Evolutionary conservation across 108 stramenopile genomes (phyloP), one percentile per base, ranked within the genome.

Genomic region (Schizochytrium sp.): DNA sequence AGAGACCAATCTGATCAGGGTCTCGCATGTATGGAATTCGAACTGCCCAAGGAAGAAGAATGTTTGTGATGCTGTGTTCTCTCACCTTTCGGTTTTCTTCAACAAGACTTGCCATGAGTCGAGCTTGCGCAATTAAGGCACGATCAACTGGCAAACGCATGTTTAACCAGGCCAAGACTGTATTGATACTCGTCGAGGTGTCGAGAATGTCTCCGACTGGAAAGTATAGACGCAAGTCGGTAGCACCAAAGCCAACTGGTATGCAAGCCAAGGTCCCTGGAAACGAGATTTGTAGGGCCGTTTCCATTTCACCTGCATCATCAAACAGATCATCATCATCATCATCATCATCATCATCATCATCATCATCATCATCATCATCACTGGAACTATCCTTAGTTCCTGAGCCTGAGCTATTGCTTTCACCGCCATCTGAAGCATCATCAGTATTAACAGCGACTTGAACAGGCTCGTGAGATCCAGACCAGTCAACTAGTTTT

Each of bases 171-270:
- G 76, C 53, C 76, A 10, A n/a, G 76, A 47, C 49, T n/a, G 53
- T 28, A 10, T 83, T 40, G 17, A 55, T n/a, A 5, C 50, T 10
- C 4, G 47, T 50, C 28, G 10, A 10, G 7, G 10, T 10, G 10
- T 83, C 53, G 38, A 83, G 76, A 7, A 83, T 40, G 10, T 83
- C 76, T 5, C 76, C 76, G 10, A 83, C 50, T 38, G 76, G 76
- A 2, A 83, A 83, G 40, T n/a, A 83, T 7, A 69, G 64, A 7
- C 64, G 7, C 8, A 83, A 42, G 47, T 83, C 76, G n/a, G 76
- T 5, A 13, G 76, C 53, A 2, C 76, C 76, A 83, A 83, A 83
- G 50, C 55, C 76, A 7, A 83, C 53, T 53, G 76, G 53, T 10
- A 83, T 49, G 76, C 53, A 2, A 5, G 50, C 76, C 50, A 83